Conservation (phyloP, 1,284 basidiomycete species). For the Stereum hirsutum region DNA sequence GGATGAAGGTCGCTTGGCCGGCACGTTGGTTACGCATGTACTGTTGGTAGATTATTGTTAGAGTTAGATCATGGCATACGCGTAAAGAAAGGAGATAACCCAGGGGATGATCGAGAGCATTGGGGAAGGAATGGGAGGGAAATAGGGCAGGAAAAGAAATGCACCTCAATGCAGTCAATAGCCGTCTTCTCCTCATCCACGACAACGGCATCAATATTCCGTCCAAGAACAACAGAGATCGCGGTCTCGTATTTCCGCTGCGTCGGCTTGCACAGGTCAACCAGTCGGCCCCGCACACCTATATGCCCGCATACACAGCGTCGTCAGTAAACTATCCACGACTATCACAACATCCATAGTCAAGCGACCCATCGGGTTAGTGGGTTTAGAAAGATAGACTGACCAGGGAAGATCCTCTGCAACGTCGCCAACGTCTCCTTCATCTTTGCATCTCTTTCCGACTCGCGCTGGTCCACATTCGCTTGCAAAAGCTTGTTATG, state of each 20-base stretch:
- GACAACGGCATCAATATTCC: constrained; percentile 93
- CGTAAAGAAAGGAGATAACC: neutral
- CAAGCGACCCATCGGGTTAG: neutral
- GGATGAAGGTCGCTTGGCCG: constrained; percentile 95
- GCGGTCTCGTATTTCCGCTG: constrained; percentile 90
- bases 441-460: constrained; percentile 75
- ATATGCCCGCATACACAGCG: neutral
- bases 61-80: neutral
- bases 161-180: constrained; percentile 92
- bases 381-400: constrained; percentile 5
- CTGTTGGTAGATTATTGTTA: constrained; percentile 27
- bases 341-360: no score
- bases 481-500: constrained; percentile 85
- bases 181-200: constrained; percentile 96
- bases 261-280: constrained; percentile 91
- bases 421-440: constrained; percentile 83
- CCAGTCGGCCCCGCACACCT: constrained; percentile 86
- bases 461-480: constrained; percentile 79
- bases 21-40: constrained; percentile 94
- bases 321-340: neutral
- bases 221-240: constrained; percentile 90
- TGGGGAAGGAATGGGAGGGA: no score
- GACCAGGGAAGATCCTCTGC: constrained; percentile 83
- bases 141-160: constrained; percentile 12
- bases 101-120: no score